Conservation (phyloP, 164 flowering plant genomes). For the Berberis thunbergii region DNA sequence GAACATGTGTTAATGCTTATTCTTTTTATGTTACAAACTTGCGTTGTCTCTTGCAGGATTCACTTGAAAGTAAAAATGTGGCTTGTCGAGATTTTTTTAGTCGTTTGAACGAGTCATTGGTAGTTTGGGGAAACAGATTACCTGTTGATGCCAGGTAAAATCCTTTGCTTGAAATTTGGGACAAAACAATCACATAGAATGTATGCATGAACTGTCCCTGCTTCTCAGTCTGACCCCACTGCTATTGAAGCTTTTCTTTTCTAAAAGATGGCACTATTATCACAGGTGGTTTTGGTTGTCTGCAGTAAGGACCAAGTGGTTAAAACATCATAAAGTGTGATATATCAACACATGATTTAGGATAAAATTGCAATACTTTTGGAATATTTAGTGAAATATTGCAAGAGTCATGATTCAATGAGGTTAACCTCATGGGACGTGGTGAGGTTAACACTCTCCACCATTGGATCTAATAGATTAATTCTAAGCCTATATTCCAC, state of each 20-base stretch:
- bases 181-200: neutral
- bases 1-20: neutral
- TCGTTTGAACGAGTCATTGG: slow-evolving; percentile 61
- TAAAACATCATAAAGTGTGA: too few species aligned
- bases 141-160: slow-evolving; percentile 65
- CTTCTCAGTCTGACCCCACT: neutral
- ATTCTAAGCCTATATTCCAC: too few species aligned
- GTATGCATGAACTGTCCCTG: neutral
- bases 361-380: too few species aligned
- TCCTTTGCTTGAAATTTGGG: neutral
- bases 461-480: too few species aligned
- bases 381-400: too few species aligned
- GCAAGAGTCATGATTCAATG: too few species aligned
- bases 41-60: slow-evolving; percentile 41
- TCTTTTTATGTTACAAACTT: neutral
- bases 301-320: too few species aligned
- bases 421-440: too few species aligned
- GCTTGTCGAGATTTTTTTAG: slow-evolving; percentile 60
- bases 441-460: too few species aligned
- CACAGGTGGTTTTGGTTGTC: too few species aligned
- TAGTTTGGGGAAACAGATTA: slow-evolving; percentile 55
- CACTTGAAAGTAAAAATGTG: slow-evolving; percentile 55
- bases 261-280: neutral
- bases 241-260: neutral
- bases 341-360: too few species aligned